phyloP scores from a whole-genome alignment of 2,329 filamentous ascomycete genomes.

The Neurospora crassa region DNA sequence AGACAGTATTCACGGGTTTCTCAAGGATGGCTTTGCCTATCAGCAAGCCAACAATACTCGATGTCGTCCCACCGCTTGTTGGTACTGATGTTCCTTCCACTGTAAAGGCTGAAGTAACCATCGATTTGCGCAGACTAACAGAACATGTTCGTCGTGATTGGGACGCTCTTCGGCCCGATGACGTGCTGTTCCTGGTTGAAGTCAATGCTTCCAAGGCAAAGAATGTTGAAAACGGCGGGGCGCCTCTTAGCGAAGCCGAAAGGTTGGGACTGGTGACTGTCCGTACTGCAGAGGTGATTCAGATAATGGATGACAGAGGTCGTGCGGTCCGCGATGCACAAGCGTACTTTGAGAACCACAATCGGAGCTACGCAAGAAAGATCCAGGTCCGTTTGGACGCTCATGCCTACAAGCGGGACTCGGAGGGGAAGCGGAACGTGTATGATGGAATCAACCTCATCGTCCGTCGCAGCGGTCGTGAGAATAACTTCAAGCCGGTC shows the following conservation, averaged over 20 bases:
- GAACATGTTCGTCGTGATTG: slow-evolving; percentile 74
- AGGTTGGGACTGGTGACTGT: slow-evolving; percentile 60
- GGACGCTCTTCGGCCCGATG: slow-evolving; percentile 78
- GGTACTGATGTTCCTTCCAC: slow-evolving; percentile 75
- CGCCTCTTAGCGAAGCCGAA: slow-evolving; percentile 40
- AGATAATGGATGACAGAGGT: slow-evolving; percentile 79
- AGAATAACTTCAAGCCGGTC: slow-evolving; percentile 96
- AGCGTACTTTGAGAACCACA: slow-evolving; percentile 53
- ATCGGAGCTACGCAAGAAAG: slow-evolving; percentile 51
- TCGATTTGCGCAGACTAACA: slow-evolving; percentile 74
- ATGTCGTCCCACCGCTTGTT: slow-evolving; percentile 73
- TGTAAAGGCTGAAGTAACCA: slow-evolving; percentile 74
- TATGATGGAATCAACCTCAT: slow-evolving; percentile 82
- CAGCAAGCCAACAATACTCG: slow-evolving; percentile 73
- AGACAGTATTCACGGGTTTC: slow-evolving; percentile 68
- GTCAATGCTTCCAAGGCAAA: slow-evolving; percentile 53
- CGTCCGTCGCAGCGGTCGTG: slow-evolving; percentile 70
- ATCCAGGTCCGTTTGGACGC: slow-evolving; percentile 77
- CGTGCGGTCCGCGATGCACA: slow-evolving; percentile 56
- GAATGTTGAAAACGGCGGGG: slow-evolving; percentile 42
- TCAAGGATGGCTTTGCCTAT: slow-evolving; percentile 90
- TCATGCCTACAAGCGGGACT: slow-evolving; percentile 67
- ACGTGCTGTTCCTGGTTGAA: slow-evolving; percentile 79
- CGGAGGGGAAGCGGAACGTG: slow-evolving; percentile 66
- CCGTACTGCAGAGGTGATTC: slow-evolving; percentile 75